Conservation (phyloP, 2,329 filamentous ascomycete genomes). For the Sporothrix sp. region DNA sequence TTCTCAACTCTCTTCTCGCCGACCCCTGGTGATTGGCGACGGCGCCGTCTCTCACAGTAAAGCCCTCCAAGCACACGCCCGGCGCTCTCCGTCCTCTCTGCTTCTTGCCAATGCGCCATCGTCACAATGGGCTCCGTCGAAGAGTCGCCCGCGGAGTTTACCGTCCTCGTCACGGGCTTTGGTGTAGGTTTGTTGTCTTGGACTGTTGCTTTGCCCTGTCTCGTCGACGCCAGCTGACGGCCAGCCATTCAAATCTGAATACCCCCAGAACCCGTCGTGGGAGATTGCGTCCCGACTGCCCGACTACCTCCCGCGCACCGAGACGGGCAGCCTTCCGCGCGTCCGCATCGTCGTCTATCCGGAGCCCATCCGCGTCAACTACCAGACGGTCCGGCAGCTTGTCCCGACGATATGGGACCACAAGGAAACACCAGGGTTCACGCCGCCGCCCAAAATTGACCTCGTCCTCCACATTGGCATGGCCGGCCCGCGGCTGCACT, state of each 20-base stretch:
- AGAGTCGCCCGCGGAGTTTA: slow-evolving; percentile 37
- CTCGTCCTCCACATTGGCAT: slow-evolving; percentile 72
- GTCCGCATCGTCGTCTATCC: slow-evolving; percentile 58
- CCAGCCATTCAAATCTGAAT: slow-evolving; percentile 66
- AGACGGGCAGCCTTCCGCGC: slow-evolving; percentile 31
- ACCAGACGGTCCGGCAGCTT: slow-evolving; percentile 52
- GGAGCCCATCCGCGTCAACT: slow-evolving; percentile 59
- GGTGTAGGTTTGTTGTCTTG: slow-evolving; percentile 32
- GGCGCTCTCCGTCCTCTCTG: background rate
- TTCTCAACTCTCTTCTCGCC: background rate
- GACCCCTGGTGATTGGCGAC: no score
- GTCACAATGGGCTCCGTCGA: slow-evolving; percentile 23
- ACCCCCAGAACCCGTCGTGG: slow-evolving; percentile 69
- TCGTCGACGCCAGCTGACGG: background rate
- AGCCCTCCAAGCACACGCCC: background rate
- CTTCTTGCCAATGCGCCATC: no score
- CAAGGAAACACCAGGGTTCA: slow-evolving; percentile 12
- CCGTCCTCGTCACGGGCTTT: slow-evolving; percentile 53
- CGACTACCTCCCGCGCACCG: slow-evolving; percentile 45
- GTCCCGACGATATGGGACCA: slow-evolving; percentile 53
- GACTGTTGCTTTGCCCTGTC: no score
- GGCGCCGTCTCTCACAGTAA: background rate
- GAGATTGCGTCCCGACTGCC: slow-evolving; percentile 66
- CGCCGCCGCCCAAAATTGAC: slow-evolving; percentile 39
- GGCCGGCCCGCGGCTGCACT: slow-evolving; percentile 54